Percentiles rank a stretch among this genome's conserved stretches.
Conservation (phyloP, 768 basidiomycete genomes). For the Daedaleopsis nitida region DNA sequence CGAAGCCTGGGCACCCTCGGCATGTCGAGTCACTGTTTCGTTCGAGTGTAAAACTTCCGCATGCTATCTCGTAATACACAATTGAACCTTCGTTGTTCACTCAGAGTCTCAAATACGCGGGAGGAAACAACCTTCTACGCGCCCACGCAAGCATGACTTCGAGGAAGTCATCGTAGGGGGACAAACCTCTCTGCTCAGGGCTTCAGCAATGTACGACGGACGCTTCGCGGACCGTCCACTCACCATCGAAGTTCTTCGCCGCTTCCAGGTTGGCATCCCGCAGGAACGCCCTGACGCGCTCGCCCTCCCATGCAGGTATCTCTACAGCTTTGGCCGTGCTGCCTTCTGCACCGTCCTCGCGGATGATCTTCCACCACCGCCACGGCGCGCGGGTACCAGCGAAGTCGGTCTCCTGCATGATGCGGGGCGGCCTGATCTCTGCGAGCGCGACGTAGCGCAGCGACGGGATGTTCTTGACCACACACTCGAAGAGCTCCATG, state of each 20-base stretch:
- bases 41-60: no score
- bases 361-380: slow-evolving; percentile 9
- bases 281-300: slow-evolving; percentile 3
- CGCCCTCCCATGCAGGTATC: slow-evolving; percentile 12
- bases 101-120: no score
- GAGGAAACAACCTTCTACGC: no score
- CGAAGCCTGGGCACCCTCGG: no score
- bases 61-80: no score
- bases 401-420: neutral
- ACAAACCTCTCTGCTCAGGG: no score
- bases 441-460: slow-evolving; percentile 7
- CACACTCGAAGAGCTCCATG: neutral
- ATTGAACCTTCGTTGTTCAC: no score
- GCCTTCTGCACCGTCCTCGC: neutral
- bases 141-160: no score
- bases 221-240: no score
- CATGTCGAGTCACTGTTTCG: no score
- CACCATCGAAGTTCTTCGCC: neutral
- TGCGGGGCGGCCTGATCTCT: neutral
- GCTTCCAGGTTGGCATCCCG: neutral
- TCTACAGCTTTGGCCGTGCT: neutral
- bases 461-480: neutral
- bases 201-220: no score
- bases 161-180: no score
- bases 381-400: slow-evolving; percentile 2